Evolutionary conservation across 257 asterid species (phyloP).

Genomic region (Solanum stenotomum): DNA sequence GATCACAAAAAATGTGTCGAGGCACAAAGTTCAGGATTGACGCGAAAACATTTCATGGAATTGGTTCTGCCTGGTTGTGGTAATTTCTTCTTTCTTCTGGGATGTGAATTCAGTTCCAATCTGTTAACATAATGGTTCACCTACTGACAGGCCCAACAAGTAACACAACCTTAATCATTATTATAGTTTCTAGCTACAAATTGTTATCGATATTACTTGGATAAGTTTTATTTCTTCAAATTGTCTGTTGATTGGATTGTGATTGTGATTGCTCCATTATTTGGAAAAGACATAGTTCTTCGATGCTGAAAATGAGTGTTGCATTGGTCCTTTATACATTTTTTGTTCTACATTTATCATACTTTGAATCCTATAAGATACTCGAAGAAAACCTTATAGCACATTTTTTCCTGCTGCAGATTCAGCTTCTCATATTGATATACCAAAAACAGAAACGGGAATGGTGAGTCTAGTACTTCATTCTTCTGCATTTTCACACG

Average conservation of each 20-base stretch:
- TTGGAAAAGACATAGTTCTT: background rate
- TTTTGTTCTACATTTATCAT: background rate
- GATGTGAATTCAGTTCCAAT: background rate
- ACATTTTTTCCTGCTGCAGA: background rate
- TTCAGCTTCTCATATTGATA: background rate
- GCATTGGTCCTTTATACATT: background rate
- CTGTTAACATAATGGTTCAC: background rate
- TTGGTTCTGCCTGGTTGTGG: conserved; percentile 57
- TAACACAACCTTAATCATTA: background rate
- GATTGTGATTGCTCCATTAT: background rate
- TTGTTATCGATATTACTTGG: background rate
- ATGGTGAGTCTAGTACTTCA: background rate
- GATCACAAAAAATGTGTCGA: conserved; percentile 61
- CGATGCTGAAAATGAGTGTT: background rate
- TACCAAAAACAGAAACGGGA: background rate
- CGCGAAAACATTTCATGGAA: conserved; percentile 33
- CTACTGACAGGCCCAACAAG: background rate
- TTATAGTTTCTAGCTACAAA: background rate
- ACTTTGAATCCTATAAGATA: background rate
- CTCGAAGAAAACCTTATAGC: background rate
- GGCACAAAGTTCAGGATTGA: conserved; percentile 25
- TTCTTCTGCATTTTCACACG: background rate
- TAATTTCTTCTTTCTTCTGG: conserved; percentile 11
- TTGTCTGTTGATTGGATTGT: background rate
- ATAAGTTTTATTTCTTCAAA: background rate